Conservation (phyloP, 805 yeast species). For the Kodamaea neixiangensis region DNA sequence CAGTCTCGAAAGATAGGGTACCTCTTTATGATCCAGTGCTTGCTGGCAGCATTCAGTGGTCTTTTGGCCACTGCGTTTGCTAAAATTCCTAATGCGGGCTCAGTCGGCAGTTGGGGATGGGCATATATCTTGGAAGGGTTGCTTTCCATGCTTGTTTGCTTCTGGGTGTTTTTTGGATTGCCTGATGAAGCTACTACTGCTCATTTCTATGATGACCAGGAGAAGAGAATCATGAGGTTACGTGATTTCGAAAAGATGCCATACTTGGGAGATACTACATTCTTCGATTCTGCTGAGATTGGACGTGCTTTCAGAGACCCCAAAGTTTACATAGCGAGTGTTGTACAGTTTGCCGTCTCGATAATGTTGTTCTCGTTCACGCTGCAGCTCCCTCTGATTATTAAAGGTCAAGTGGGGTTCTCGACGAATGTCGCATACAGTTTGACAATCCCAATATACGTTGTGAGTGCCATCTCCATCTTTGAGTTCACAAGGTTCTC, state of each 20-base stretch:
- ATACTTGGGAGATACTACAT: conserved; percentile 3
- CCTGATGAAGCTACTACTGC: conserved; percentile 8
- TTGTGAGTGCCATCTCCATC: conserved; percentile 4
- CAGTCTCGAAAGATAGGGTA: conserved; percentile 6
- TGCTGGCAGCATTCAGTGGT: conserved; percentile 6
- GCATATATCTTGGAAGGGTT: conserved; percentile 6
- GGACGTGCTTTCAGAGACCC: conserved; percentile 4
- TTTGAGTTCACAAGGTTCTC: conserved; percentile 2
- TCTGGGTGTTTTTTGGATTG: conserved; percentile 7
- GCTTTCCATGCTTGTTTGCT: conserved; percentile 4
- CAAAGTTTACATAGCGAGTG: conserved; percentile 2
- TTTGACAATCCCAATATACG: background rate
- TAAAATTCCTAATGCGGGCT: background rate
- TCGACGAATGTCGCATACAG: conserved; percentile 1
- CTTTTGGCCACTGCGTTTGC: conserved; percentile 1
- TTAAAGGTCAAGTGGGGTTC: background rate
- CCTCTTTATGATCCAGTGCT: conserved; percentile 5
- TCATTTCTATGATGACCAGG: conserved; percentile 1
- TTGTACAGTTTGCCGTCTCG: conserved; percentile 3
- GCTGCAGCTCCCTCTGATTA: background rate
- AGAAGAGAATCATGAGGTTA: conserved; percentile 5
- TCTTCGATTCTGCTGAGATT: background rate
- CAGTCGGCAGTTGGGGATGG: conserved; percentile 4
- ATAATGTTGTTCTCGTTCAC: conserved; percentile 7
- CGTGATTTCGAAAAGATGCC: conserved; percentile 5